Conservation (phyloP, 805 yeast genomes). For the Candida arabinofermentans region DNA sequence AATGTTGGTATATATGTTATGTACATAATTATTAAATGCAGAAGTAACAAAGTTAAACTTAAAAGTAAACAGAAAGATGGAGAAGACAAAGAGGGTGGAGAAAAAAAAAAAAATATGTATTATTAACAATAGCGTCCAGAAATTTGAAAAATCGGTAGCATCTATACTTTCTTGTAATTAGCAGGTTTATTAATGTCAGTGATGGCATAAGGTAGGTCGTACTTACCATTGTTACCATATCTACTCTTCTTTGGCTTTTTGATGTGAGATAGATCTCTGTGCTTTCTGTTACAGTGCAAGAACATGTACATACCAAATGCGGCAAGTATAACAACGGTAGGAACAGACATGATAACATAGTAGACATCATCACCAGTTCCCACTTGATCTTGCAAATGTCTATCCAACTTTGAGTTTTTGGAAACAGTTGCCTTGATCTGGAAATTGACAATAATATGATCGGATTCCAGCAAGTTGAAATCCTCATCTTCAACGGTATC, state of each 20-base stretch:
- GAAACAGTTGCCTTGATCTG: slow-evolving; percentile 51
- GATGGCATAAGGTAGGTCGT: slow-evolving; percentile 24
- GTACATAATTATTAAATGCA: too few species aligned
- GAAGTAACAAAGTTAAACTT: too few species aligned
- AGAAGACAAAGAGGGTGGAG: not conserved
- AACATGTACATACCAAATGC: slow-evolving; percentile 64
- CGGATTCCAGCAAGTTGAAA: slow-evolving; percentile 45
- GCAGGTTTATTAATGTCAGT: slow-evolving; percentile 28
- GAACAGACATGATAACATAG: slow-evolving; percentile 63
- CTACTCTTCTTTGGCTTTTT: slow-evolving; percentile 35
- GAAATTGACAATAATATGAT: slow-evolving; percentile 41
- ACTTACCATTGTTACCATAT: slow-evolving; percentile 30
- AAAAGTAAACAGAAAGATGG: too few species aligned
- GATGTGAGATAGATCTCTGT: slow-evolving; percentile 48
- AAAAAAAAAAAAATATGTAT: not conserved
- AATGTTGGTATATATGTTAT: too few species aligned
- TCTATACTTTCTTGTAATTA: slow-evolving; percentile 15
- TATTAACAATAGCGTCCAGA: not conserved
- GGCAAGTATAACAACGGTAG: slow-evolving; percentile 58
- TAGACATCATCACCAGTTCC: slow-evolving; percentile 44
- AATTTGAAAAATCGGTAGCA: not conserved
- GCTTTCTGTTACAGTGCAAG: slow-evolving; percentile 49
- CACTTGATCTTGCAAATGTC: slow-evolving; percentile 30
- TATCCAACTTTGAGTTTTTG: slow-evolving; percentile 36
- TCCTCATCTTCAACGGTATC: slow-evolving; percentile 62